Conservation (phyloP, 345 rosid genomes). For the Eutrema heterophyllum region DNA sequence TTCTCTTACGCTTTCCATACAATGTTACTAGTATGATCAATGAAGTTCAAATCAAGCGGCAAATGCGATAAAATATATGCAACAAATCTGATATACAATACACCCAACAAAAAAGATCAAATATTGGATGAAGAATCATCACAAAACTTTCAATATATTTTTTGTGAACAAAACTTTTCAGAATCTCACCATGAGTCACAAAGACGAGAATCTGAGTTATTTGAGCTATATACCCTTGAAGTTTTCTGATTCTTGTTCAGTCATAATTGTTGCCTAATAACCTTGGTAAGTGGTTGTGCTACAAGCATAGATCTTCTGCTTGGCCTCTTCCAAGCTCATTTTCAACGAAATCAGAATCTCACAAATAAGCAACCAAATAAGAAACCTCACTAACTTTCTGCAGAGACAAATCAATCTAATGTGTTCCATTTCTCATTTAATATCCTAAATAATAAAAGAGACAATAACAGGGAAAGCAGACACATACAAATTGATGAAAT, state of each 20-base stretch:
- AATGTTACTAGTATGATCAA: constrained; percentile 97
- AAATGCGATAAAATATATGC: constrained; percentile 84
- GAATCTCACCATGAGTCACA: constrained; percentile 71
- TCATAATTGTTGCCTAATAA: constrained; percentile 78
- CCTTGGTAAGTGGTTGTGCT: constrained; percentile 94
- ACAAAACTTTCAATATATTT: background rate
- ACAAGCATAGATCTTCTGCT: constrained; percentile 82
- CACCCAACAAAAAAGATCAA: background rate
- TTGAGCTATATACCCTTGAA: constrained; percentile 63
- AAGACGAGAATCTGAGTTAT: constrained; percentile 78
- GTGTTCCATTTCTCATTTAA: background rate
- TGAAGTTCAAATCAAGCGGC: constrained; percentile 94
- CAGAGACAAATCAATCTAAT: background rate
- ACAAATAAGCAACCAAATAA: background rate
- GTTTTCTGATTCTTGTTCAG: constrained; percentile 76
- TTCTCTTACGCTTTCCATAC: constrained; percentile 98
- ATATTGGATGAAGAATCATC: background rate
- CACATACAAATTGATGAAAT: background rate
- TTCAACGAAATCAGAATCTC: background rate
- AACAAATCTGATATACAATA: constrained; percentile 60
- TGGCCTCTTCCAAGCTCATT: constrained; percentile 80
- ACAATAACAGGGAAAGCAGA: background rate
- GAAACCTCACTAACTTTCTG: background rate
- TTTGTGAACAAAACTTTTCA: background rate
- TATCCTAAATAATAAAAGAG: background rate